Percentiles rank a stretch among this genome's conserved stretches.
Conservation (phyloP, 768 basidiomycete species). For the Calvatia gigantea region DNA sequence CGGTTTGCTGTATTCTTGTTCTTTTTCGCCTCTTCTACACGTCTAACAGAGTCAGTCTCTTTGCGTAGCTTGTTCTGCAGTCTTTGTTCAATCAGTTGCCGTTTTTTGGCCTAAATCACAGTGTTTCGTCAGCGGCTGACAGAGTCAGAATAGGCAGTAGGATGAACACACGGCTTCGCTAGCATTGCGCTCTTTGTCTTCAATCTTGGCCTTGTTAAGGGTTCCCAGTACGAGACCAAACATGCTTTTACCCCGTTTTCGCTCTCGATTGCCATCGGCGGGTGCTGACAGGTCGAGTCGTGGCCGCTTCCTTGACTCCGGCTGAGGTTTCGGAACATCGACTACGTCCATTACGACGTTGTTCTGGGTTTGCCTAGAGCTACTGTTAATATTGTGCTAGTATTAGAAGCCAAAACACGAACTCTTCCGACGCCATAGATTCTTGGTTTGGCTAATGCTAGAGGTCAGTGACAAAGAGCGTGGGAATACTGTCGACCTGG, state of each 20-base stretch:
- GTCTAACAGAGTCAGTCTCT: constrained; percentile 83
- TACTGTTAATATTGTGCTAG: constrained; percentile 7
- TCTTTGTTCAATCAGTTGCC: constrained; percentile 79
- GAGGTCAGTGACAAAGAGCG: constrained; percentile 23
- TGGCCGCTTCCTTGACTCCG: constrained; percentile 65
- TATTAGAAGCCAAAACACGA: constrained; percentile 17
- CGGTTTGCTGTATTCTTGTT: constrained; percentile 73
- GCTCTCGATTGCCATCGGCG: constrained; percentile 47
- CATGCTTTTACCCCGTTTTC: constrained; percentile 86
- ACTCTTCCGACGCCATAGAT: constrained; percentile 55
- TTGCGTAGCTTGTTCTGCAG: constrained; percentile 80
- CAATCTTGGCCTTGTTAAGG: constrained; percentile 82
- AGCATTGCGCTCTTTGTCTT: constrained; percentile 81
- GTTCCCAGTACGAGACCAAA: constrained; percentile 82
- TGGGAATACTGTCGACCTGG: constrained; percentile 25
- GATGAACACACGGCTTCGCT: constrained; percentile 68
- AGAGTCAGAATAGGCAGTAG: background rate
- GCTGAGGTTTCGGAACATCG: constrained; percentile 34
- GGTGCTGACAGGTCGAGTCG: constrained; percentile 59
- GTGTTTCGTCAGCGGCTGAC: background rate
- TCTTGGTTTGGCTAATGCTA: constrained; percentile 18
- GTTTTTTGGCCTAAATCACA: constrained; percentile 69
- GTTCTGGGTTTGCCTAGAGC: constrained; percentile 26
- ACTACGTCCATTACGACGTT: constrained; percentile 20
- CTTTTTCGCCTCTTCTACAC: constrained; percentile 83